A percentile compares a stretch with the other conserved stretches of the same genome.
Conservation (phyloP, 768 basidiomycete species). For the Sistotremastrum niveocremeum region DNA sequence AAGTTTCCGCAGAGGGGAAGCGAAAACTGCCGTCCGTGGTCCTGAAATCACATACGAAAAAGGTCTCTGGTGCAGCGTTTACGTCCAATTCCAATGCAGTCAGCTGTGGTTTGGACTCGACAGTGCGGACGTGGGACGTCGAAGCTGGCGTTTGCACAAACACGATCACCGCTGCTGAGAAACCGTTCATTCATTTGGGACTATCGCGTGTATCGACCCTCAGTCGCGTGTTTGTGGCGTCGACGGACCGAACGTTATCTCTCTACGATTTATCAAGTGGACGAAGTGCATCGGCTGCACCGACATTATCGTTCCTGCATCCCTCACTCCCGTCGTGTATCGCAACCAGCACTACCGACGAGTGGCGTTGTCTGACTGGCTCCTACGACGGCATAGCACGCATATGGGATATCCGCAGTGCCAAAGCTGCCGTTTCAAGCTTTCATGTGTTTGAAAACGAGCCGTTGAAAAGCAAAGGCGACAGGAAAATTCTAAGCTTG, state of each 20-base stretch:
- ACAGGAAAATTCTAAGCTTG: slow-evolving; percentile 42
- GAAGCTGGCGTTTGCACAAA: slow-evolving; percentile 57
- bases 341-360: slow-evolving; percentile 18
- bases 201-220: slow-evolving; percentile 28
- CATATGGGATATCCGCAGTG: slow-evolving; percentile 67
- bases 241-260: slow-evolving; percentile 62
- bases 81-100: slow-evolving; percentile 30
- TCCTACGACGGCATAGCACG: slow-evolving; percentile 68
- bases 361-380: slow-evolving; percentile 52
- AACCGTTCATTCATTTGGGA: slow-evolving; percentile 47
- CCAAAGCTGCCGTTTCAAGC: slow-evolving; percentile 46
- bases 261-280: slow-evolving; percentile 41
- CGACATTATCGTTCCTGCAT: slow-evolving; percentile 37
- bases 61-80: slow-evolving; percentile 63
- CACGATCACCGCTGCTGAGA: slow-evolving; percentile 57
- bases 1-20: slow-evolving; percentile 29
- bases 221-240: slow-evolving; percentile 42
- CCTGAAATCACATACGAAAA: slow-evolving; percentile 70
- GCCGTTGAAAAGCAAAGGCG: slow-evolving; percentile 30
- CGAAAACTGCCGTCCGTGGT: slow-evolving; percentile 60
- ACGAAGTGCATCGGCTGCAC: slow-evolving; percentile 17
- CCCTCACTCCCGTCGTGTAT: slow-evolving; percentile 57
- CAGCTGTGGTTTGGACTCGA: slow-evolving; percentile 84
- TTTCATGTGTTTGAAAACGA: slow-evolving; percentile 28
- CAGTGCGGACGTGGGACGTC: slow-evolving; percentile 78